phyloP scores from a whole-genome alignment of 805 yeast genomes.

The Yarrowia sp. region DNA sequence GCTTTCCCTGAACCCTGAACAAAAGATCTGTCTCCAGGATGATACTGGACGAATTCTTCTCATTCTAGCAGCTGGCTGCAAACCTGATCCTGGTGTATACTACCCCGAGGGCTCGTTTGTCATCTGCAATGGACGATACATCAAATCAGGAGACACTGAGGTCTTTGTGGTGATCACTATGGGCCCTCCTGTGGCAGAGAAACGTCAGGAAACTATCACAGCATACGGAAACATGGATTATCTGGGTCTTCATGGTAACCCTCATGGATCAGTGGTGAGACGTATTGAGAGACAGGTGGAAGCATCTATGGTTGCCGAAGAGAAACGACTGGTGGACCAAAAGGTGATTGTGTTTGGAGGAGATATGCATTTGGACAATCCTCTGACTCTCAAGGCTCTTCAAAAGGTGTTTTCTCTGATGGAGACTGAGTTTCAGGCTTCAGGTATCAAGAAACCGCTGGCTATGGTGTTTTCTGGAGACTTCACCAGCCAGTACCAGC shows the following conservation, averaged over 20 bases:
- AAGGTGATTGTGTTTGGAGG: constrained; percentile 76
- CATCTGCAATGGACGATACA: constrained; percentile 84
- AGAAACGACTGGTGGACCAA: constrained; percentile 63
- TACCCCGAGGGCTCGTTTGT: constrained; percentile 76
- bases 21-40: constrained; percentile 81
- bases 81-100: constrained; percentile 68
- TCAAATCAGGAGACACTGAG: constrained; percentile 49
- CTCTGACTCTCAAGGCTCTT: constrained; percentile 65
- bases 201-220: constrained; percentile 67
- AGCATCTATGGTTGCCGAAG: constrained; percentile 61
- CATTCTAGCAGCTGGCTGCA: constrained; percentile 61
- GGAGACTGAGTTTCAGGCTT: constrained; percentile 56
- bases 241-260: constrained; percentile 53
- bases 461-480: constrained; percentile 85
- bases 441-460: constrained; percentile 56
- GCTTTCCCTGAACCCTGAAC: constrained; percentile 66
- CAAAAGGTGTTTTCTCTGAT: constrained; percentile 65
- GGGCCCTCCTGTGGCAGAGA: constrained; percentile 89
- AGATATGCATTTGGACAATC: constrained; percentile 70
- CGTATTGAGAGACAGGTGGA: constrained; percentile 69
- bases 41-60: constrained; percentile 75
- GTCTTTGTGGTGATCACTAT: constrained; percentile 77
- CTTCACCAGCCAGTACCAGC: constrained; percentile 71
- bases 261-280: constrained; percentile 48
- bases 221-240: constrained; percentile 83